Conservation (phyloP, 2,329 filamentous ascomycete genomes). For the Plectosphaerella sp. region DNA sequence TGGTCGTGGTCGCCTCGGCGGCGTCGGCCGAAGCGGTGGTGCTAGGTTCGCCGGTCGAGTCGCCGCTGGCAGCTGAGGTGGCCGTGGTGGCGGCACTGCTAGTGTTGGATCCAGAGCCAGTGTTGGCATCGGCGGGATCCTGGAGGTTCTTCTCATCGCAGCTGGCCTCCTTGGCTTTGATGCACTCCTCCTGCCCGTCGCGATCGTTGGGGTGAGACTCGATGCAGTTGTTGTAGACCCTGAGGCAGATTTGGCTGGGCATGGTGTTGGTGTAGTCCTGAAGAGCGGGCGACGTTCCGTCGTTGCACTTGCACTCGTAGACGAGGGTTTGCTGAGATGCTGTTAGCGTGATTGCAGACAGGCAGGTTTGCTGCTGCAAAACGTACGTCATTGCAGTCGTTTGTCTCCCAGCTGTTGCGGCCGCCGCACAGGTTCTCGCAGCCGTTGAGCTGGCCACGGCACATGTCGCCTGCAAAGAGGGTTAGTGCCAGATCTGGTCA, state of each 20-base stretch:
- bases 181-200: slow-evolving; percentile 43
- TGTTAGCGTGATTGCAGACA: background rate
- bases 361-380: background rate
- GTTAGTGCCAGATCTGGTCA: background rate
- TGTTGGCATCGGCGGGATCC: slow-evolving; percentile 6
- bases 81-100: slow-evolving; percentile 11
- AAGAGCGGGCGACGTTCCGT: slow-evolving; percentile 44
- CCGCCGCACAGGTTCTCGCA: slow-evolving; percentile 43
- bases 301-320: slow-evolving; percentile 46
- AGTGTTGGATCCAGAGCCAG: slow-evolving; percentile 3
- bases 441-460: slow-evolving; percentile 43
- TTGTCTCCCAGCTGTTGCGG: slow-evolving; percentile 22
- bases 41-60: slow-evolving; percentile 8
- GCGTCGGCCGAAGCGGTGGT: slow-evolving; percentile 11
- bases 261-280: slow-evolving; percentile 50
- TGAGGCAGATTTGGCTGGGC: slow-evolving; percentile 46
- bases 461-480: slow-evolving; percentile 41
- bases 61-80: slow-evolving; percentile 1
- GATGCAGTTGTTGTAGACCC: slow-evolving; percentile 45
- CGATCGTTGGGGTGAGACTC: slow-evolving; percentile 32
- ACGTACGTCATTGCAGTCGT: slow-evolving; percentile 44
- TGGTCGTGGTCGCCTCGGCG: slow-evolving; percentile 15
- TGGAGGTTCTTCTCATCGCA: slow-evolving; percentile 21
- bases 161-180: slow-evolving; percentile 36
- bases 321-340: slow-evolving; percentile 32